These are phyloP conservation scores for Coniferiporia weirii DNA, from an alignment of 1,284 basidiomycete species.

Conservation along the genomic window DNA sequence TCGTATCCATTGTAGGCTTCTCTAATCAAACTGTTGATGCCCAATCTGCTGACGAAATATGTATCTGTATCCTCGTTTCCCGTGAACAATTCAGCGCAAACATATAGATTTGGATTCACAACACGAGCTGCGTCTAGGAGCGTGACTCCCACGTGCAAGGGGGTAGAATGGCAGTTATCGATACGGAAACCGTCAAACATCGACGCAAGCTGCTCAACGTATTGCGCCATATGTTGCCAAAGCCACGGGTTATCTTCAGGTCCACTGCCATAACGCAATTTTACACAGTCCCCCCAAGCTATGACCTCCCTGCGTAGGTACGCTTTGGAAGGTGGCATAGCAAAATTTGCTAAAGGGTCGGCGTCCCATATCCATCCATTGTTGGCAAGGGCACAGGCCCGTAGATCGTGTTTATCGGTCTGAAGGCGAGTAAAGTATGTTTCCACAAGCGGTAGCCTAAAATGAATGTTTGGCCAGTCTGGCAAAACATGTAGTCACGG, in stretches of 20 bases:
- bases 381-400: slow-evolving; percentile 82
- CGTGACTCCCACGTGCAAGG: slow-evolving; percentile 85
- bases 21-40: slow-evolving; percentile 87
- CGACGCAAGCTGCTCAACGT: slow-evolving; percentile 74
- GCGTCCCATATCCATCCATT: slow-evolving; percentile 99
- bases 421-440: slow-evolving; percentile 83
- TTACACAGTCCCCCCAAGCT: slow-evolving; percentile 97
- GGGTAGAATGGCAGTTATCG: slow-evolving; percentile 98
- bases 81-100: slow-evolving; percentile 96
- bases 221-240: slow-evolving; percentile 90
- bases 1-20: slow-evolving; percentile 89
- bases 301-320: slow-evolving; percentile 96
- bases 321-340: slow-evolving; percentile 90
- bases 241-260: slow-evolving; percentile 88
- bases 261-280: slow-evolving; percentile 84
- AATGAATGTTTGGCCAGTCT: slow-evolving; percentile 9
- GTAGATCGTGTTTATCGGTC: slow-evolving; percentile 57
- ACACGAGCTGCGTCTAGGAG: slow-evolving; percentile 90
- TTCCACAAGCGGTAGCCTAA: slow-evolving; percentile 78
- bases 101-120: slow-evolving; percentile 87
- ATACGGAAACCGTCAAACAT: slow-evolving; percentile 94
- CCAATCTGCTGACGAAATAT: slow-evolving; percentile 84
- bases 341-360: slow-evolving; percentile 93
- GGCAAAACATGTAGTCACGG: neutral
- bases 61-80: slow-evolving; percentile 93